Evolutionary conservation across 495 filamentous ascomycete species (phyloP).

Genomic region (Lasiosphaeria ovina): DNA sequence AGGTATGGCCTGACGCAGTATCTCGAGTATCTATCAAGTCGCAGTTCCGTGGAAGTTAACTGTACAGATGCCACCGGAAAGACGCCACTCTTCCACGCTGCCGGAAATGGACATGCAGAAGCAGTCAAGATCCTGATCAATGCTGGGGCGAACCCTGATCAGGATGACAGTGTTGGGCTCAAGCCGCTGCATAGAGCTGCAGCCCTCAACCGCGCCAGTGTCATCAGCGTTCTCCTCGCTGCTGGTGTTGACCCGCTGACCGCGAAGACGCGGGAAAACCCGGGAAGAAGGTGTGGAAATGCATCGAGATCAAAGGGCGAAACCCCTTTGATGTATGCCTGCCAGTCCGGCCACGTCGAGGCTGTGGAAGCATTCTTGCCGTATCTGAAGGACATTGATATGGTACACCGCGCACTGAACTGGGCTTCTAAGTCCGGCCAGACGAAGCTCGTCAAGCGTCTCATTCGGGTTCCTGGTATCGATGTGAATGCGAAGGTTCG

Average conservation of each 20-base stretch:
- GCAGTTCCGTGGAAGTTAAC: background rate
- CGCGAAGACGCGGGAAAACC: conserved; percentile 24
- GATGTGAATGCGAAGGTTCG: conserved; percentile 12
- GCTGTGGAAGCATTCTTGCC: conserved; percentile 27
- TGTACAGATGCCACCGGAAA: background rate
- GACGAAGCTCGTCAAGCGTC: conserved; percentile 14
- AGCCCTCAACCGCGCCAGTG: conserved; percentile 11
- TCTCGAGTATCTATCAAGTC: conserved; percentile 3
- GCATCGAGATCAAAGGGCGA: conserved; percentile 2
- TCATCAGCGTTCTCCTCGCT: conserved; percentile 25
- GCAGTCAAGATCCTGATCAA: conserved; percentile 10
- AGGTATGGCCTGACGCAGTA: conserved; percentile 14
- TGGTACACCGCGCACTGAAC: conserved; percentile 19
- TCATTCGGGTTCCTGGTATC: conserved; percentile 19
- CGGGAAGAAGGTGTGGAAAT: conserved; percentile 11
- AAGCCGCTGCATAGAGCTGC: conserved; percentile 31
- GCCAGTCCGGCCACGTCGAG: conserved; percentile 23
- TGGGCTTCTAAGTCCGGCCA: conserved; percentile 23
- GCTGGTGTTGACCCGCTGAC: conserved; percentile 32
- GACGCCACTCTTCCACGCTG: conserved; percentile 15
- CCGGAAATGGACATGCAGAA: conserved; percentile 6
- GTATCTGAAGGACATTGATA: conserved; percentile 6
- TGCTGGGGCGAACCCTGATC: conserved; percentile 20
- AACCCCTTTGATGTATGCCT: conserved; percentile 27
- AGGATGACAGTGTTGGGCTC: conserved; percentile 16